Evolutionary conservation across 1,284 basidiomycete species (phyloP), one percentile per base, ranked within the genome.

Genomic region (Hymenochaete sp.): DNA sequence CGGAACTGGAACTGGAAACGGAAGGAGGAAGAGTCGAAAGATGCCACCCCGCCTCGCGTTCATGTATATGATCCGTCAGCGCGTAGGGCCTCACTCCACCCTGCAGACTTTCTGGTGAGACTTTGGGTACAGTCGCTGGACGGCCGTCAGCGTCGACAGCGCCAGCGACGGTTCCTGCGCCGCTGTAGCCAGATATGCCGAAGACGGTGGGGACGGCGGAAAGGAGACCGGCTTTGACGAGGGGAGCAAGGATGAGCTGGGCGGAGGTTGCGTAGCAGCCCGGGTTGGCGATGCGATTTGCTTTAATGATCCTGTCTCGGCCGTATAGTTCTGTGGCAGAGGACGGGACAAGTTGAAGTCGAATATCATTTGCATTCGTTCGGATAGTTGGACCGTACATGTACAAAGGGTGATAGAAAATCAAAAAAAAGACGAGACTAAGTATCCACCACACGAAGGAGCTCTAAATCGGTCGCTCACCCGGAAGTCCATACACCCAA

Each of bases 401-500:
- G 28, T 14, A 31, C 9, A 31, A 31, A 31, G 14, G 10, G 14
- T 31, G 10, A 31, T 31, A 14, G 50, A 47, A 44, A 54, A 54
- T 52, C 52, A 54, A 55, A 48, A 53, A 51, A 51, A 59, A 55
- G 47, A 52, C 47, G 40, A 21, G 28, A 44, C 40, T 40, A 42
- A 35, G 46, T 33, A 44, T 39, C 9, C 28, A 31, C 14, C 32
- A 35, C 32, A 35, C 14, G 21, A 35, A 35, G 14, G 28, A 35
- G 21, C 14, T 35, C 13, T 16, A 19, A 35, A 16, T 51, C 39
- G 29, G 18, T 44, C 44, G 67, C 93, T 88, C 78, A 98, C 96
- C 95, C 67, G 96, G 95, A 67, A 99, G 80, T 57, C 95, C 95
- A 62, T 99, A 99, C 52, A 87, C 90, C 95, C 95, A 99, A 41